Evolutionary conservation across 2,329 filamentous ascomycete species (phyloP).

Genomic region (Xylariaceae sp.): DNA sequence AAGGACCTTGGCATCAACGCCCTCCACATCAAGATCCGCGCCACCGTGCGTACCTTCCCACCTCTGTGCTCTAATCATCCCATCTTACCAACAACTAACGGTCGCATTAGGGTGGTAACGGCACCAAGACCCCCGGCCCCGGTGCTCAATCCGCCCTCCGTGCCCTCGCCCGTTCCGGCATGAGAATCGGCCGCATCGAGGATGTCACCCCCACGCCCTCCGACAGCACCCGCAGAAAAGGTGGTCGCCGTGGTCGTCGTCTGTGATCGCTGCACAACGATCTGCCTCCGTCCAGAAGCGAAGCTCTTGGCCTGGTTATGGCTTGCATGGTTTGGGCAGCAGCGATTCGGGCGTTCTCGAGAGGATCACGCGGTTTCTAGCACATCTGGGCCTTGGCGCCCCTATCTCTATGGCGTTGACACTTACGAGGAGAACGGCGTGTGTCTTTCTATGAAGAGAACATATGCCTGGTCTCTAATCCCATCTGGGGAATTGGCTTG

Average conservation of each 20-base stretch:
- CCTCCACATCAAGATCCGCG: constrained; percentile 99
- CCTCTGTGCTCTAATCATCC: not conserved
- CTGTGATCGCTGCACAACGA: constrained; percentile 63
- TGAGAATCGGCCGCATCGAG: constrained; percentile 99
- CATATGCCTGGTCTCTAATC: constrained; percentile 34
- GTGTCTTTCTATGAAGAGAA: constrained; percentile 36
- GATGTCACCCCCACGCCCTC: constrained; percentile 99
- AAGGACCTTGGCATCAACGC: constrained; percentile 76
- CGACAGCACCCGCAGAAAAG: constrained; percentile 99
- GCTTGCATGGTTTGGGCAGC: constrained; percentile 32
- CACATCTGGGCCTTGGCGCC: constrained; percentile 46
- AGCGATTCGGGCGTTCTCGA: constrained; percentile 22
- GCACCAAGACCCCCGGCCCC: constrained; percentile 99
- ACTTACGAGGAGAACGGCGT: constrained; percentile 72
- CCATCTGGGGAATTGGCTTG: constrained; percentile 25
- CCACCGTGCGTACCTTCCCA: constrained; percentile 73
- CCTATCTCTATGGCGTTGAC: constrained; percentile 58
- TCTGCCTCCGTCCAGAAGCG: constrained; percentile 23
- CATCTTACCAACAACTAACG: constrained; percentile 1
- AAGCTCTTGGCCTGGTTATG: constrained; percentile 29
- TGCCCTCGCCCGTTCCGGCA: constrained; percentile 96
- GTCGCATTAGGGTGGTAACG: constrained; percentile 64
- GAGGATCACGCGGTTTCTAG: constrained; percentile 24
- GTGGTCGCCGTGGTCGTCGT: constrained; percentile 99
- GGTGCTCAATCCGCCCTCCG: constrained; percentile 99